Evolutionary conservation across 305 asterid genomes (phyloP).

Genomic region (Solanum hybrid): DNA sequence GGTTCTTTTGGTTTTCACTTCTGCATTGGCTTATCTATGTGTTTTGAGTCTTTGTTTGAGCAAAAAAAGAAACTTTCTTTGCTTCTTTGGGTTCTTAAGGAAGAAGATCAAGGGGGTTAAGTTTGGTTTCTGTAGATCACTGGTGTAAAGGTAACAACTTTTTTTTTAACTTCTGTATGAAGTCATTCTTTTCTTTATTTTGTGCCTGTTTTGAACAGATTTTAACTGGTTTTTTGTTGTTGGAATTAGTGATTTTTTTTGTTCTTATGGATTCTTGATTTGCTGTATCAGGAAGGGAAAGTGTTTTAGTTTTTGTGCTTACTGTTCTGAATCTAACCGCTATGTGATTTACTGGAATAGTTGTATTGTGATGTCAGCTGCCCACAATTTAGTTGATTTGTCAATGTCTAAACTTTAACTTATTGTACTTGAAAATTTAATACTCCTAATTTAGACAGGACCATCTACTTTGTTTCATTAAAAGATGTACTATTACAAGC

Average conservation of each 20-base stretch:
- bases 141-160: conserved; percentile 28
- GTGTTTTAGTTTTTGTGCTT: background rate
- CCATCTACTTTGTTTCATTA: background rate
- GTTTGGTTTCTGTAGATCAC: conserved; percentile 27
- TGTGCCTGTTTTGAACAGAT: background rate
- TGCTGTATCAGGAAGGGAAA: background rate
- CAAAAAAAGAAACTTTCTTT: conserved; percentile 26
- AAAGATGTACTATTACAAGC: background rate
- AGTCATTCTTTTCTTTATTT: conserved; percentile 13
- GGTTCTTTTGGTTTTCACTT: background rate
- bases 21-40: conserved; percentile 14
- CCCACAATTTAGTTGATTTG: background rate
- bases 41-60: conserved; percentile 19
- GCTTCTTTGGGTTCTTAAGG: conserved; percentile 47
- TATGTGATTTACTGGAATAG: background rate
- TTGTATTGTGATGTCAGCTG: conserved; percentile 4
- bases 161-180: conserved; percentile 9
- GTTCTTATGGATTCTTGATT: background rate
- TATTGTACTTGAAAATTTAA: background rate
- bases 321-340: background rate
- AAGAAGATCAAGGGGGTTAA: conserved; percentile 57
- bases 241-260: background rate
- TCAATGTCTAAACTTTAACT: background rate
- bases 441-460: background rate
- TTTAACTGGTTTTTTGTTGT: background rate